Base-by-base conservation (phyloP, 2,329 filamentous ascomycete species). In the Trichoderma gracile region DNA sequence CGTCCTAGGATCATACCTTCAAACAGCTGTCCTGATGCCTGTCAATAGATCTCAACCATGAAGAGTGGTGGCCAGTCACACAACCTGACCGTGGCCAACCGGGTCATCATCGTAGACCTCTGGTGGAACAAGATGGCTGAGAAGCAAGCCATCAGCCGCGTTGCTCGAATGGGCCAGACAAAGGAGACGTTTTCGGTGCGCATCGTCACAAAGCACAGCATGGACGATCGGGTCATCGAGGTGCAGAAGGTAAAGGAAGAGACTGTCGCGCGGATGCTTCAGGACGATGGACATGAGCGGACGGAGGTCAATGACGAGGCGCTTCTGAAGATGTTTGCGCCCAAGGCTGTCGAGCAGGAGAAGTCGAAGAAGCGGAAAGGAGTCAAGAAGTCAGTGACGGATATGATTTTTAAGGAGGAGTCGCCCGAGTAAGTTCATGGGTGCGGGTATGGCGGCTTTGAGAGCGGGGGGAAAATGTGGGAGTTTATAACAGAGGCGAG, bases 61-160 rank as follows among this genome's bases (percentile, higher is more conserved):
- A 71, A 66, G 17, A 75, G 73, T 17, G 77, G 78, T 1, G 74
- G 74, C 0, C 74, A 78, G 14, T 76, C 73, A 30, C 76, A 79
- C 59, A 81, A 82, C 47, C 65, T 83, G 0, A 76, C 71, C 0
- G 73, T 67, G 3, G 80, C 80, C 1, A 86, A 84, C 56, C 79
- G 84, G 3, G 81, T 85, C 25, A 85, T 87, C 21, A 74, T 83
- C 0, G 58, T 84, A 0, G 84, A 88, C 38, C 74, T 78, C 0
- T 87, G 84, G 84, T 92, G 86, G 85, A 91, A 91, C 64, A 74
- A 74, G 1, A 78, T 81, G 0, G 73, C 80, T 0, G 87, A 92
- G 68, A 77, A 86, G n/a, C 89, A 92, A 69, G 87, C 84, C 0
- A 81, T 82, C 43, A 77, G 77, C 1, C 83, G 90, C 0, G 83